Percentiles rank a stretch among this genome's conserved stretches.
Evolutionary conservation across 1,139 yeast species (phyloP).

Genomic region (Arxiozyma slooffiae): DNA sequence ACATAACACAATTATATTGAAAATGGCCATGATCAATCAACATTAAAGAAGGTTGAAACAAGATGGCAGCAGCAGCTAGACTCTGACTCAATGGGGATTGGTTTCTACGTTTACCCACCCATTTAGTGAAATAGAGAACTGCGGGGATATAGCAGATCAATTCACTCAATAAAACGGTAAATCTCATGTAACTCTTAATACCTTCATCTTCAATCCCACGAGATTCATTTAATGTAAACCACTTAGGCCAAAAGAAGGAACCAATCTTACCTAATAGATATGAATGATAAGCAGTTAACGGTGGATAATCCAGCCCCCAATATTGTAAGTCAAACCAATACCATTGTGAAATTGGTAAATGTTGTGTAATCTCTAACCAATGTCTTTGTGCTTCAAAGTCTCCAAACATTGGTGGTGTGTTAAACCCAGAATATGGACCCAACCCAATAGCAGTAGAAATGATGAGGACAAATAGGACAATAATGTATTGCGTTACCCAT

Average conservation of each 20-base stretch:
- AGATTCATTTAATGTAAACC: slow-evolving; percentile 70
- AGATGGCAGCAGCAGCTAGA: slow-evolving; percentile 59
- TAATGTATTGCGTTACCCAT: slow-evolving; percentile 79
- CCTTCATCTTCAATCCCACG: slow-evolving; percentile 62
- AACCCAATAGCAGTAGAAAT: slow-evolving; percentile 79
- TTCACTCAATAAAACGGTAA: slow-evolving; percentile 70
- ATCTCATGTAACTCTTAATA: slow-evolving; percentile 75
- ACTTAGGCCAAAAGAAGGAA: slow-evolving; percentile 44
- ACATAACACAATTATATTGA: slow-evolving; percentile 90
- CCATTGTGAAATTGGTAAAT: slow-evolving; percentile 70
- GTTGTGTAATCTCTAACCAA: slow-evolving; percentile 87
- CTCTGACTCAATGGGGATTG: slow-evolving; percentile 66
- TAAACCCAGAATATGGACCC: slow-evolving; percentile 74
- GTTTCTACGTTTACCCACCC: slow-evolving; percentile 47
- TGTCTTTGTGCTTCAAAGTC: slow-evolving; percentile 98
- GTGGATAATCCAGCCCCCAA: slow-evolving; percentile 98
- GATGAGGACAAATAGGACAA: slow-evolving; percentile 64
- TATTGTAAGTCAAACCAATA: slow-evolving; percentile 79
- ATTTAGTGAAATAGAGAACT: slow-evolving; percentile 54
- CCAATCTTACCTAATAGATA: slow-evolving; percentile 73
- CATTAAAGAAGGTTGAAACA: slow-evolving; percentile 72
- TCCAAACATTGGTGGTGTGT: slow-evolving; percentile 71
- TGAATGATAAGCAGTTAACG: slow-evolving; percentile 89
- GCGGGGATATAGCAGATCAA: slow-evolving; percentile 70
- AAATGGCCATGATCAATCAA: slow-evolving; percentile 95